Conservation (phyloP, 1,284 basidiomycete genomes). For the Pascua sp. region DNA sequence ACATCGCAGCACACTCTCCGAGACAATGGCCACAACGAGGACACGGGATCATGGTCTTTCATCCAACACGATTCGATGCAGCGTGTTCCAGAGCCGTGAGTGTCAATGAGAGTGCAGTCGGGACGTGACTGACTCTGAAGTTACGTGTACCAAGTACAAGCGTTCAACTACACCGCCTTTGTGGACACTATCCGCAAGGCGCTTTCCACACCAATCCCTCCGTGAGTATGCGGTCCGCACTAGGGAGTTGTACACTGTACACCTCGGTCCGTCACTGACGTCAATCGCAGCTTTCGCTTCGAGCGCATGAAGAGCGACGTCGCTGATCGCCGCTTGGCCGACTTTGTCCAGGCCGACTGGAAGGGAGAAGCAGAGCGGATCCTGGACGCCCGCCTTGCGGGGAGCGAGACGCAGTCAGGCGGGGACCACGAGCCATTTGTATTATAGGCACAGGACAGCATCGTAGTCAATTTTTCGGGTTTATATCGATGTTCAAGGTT, state of each 20-base stretch:
- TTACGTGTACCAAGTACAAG: conserved; percentile 23
- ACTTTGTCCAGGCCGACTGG: conserved; percentile 22
- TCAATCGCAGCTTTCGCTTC: neutral
- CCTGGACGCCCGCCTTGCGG: conserved; percentile 16
- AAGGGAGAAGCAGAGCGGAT: conserved; percentile 15
- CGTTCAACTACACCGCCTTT: conserved; percentile 19
- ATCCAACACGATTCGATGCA: conserved; percentile 6
- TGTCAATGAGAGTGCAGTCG: neutral
- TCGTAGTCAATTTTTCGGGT: too few relatives aligned
- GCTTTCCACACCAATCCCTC: conserved; percentile 10
- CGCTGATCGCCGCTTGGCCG: conserved; percentile 11
- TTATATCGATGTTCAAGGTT: too few relatives aligned
- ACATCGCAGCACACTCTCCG: neutral
- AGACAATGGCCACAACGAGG: neutral
- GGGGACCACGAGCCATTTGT: too few relatives aligned
- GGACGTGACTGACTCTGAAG: too few relatives aligned
- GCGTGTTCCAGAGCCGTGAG: conserved; percentile 1
- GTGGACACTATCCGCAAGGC: conserved; percentile 18
- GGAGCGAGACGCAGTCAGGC: conserved; percentile 15
- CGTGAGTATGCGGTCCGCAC: too few relatives aligned
- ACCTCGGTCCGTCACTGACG: too few relatives aligned
- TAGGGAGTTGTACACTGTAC: too few relatives aligned
- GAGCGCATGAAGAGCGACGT: conserved; percentile 10
- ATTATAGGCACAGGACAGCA: too few relatives aligned
- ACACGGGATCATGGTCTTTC: neutral